Conservation (phyloP, 805 yeast genomes). For the Jamesozyma rosinii region DNA sequence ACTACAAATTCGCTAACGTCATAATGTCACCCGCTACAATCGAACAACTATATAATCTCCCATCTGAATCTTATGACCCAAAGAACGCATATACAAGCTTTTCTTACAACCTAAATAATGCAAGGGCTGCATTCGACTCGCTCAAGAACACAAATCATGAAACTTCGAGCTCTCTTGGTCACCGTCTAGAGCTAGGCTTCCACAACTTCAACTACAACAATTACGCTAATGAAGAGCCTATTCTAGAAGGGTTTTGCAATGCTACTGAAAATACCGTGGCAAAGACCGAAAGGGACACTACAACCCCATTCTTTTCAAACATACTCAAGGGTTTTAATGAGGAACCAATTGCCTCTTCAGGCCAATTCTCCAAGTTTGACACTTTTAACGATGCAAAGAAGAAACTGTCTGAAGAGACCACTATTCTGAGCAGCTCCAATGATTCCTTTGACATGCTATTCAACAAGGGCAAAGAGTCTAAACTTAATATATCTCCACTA, state of each 20-base stretch:
- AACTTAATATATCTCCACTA: not conserved
- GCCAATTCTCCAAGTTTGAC: not conserved
- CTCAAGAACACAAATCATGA: not conserved
- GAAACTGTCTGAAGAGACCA: not conserved
- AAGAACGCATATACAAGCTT: not conserved
- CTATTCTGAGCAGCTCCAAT: not conserved
- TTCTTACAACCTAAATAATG: not conserved
- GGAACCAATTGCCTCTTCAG: not conserved
- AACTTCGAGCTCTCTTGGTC: not conserved
- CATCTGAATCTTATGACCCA: not conserved
- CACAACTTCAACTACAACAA: not conserved
- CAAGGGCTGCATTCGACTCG: not conserved
- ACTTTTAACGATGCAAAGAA: not conserved
- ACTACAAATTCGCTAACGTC: too few relatives aligned
- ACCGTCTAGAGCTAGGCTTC: not conserved
- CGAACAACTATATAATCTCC: not conserved
- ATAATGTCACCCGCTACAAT: not conserved
- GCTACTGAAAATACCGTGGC: too few relatives aligned
- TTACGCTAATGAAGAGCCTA: not conserved
- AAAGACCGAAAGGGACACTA: not conserved
- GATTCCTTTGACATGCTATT: not conserved
- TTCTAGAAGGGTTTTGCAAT: not conserved
- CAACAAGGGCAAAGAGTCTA: not conserved
- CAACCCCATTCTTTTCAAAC: constrained; percentile 1
- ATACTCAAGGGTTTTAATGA: not conserved